A percentile compares a stretch with the other conserved stretches of the same genome.
phyloP scores from a whole-genome alignment of 176 grass and related monocot species.

The Aegilops tauschii region DNA sequence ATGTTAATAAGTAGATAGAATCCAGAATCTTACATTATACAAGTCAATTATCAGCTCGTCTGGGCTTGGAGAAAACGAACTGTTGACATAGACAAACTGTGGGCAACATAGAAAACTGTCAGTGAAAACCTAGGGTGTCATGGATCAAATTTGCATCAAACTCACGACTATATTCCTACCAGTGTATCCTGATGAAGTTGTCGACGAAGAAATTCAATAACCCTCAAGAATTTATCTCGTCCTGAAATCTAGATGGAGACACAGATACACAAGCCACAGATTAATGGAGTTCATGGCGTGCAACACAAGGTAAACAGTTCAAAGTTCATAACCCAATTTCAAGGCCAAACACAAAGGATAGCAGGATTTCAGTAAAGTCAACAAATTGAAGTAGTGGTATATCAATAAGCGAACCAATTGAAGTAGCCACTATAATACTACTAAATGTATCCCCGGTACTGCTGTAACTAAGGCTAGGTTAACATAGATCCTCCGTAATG shows the following conservation, averaged over 20 bases:
- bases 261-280: neutral
- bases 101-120: constrained; percentile 14
- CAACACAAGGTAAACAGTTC: neutral
- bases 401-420: neutral
- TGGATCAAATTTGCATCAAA: neutral
- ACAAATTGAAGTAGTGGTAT: neutral
- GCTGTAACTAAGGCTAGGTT: too few relatives aligned
- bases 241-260: constrained; percentile 60
- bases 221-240: constrained; percentile 69
- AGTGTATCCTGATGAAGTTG: constrained; percentile 83
- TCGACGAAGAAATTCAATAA: constrained; percentile 81
- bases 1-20: neutral
- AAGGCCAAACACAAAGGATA: neutral
- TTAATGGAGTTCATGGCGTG: neutral
- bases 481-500: too few relatives aligned
- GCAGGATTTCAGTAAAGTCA: neutral
- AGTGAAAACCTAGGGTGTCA: neutral
- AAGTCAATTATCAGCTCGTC: constrained; percentile 84
- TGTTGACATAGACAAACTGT: constrained; percentile 90
- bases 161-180: constrained; percentile 25
- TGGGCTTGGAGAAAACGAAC: constrained; percentile 80
- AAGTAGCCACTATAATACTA: too few relatives aligned
- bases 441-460: too few relatives aligned
- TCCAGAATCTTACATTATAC: constrained; percentile 58
- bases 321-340: neutral